These are phyloP conservation scores for Epithele typhae DNA, from an alignment of 768 basidiomycete species.

Conservation along the genomic window DNA sequence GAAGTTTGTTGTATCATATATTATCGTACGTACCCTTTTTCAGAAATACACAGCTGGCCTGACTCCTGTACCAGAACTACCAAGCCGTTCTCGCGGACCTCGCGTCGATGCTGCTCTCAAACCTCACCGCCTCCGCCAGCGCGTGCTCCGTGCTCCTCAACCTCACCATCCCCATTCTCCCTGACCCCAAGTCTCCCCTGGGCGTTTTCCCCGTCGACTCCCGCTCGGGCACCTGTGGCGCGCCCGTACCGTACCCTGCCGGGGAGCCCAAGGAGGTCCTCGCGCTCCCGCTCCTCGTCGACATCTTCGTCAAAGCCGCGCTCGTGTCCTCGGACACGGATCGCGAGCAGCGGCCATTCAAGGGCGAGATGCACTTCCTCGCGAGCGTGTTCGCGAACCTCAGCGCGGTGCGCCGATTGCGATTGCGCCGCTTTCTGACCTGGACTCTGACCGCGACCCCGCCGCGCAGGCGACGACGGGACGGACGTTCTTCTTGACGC, in stretches of 20 bases:
- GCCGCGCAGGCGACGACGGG: slow-evolving; percentile 61
- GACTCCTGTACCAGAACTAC: slow-evolving; percentile 57
- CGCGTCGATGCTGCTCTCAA: slow-evolving; percentile 96
- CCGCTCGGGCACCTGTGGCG: slow-evolving; percentile 72
- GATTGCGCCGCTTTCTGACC: too few relatives aligned
- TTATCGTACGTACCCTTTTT: slow-evolving; percentile 58
- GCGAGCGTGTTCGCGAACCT: slow-evolving; percentile 94
- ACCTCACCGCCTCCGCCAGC: slow-evolving; percentile 72
- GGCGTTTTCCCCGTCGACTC: slow-evolving; percentile 72
- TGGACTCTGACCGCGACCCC: too few relatives aligned
- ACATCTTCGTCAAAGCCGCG: slow-evolving; percentile 82
- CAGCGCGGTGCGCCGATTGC: slow-evolving; percentile 51
- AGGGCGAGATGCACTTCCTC: slow-evolving; percentile 85
- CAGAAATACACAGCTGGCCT: neutral
- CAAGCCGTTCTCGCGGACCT: slow-evolving; percentile 89
- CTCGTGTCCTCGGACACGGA: slow-evolving; percentile 46
- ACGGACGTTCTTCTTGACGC: slow-evolving; percentile 74
- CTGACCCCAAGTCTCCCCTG: slow-evolving; percentile 42
- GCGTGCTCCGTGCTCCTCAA: slow-evolving; percentile 61
- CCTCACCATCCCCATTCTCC: slow-evolving; percentile 62
- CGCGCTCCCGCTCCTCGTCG: slow-evolving; percentile 79
- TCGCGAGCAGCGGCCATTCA: slow-evolving; percentile 47
- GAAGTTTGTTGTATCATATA: slow-evolving; percentile 82
- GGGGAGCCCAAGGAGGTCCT: slow-evolving; percentile 47
- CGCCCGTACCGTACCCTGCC: slow-evolving; percentile 68